These are phyloP conservation scores for Macrocybe gigantea DNA, from an alignment of 768 basidiomycete genomes.

Conservation along the genomic window DNA sequence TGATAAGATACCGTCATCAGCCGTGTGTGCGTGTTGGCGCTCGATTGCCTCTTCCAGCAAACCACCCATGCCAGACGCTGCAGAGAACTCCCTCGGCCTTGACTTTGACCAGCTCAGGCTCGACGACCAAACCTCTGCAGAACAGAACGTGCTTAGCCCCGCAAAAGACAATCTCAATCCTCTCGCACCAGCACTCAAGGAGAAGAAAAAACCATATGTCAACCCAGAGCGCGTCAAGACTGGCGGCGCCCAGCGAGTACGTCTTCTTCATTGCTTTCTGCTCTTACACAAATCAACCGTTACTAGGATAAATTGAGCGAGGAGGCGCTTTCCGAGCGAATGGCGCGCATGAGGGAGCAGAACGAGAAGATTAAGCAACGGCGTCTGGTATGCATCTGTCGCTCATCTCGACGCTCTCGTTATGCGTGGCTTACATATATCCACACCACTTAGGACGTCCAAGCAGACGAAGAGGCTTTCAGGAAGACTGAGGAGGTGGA, in stretches of 20 bases:
- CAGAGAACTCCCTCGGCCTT: constrained; percentile 65
- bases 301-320: constrained; percentile 33
- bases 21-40: neutral
- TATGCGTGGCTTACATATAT: neutral
- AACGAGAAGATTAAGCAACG: constrained; percentile 66
- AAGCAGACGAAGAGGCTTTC: constrained; percentile 79
- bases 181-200: constrained; percentile 19
- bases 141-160: constrained; percentile 9
- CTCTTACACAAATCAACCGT: constrained; percentile 6
- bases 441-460: constrained; percentile 46
- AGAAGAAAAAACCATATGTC: constrained; percentile 71
- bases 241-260: constrained; percentile 67
- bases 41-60: constrained; percentile 1
- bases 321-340: constrained; percentile 53
- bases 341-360: constrained; percentile 56
- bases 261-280: constrained; percentile 12
- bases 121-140: constrained; percentile 13
- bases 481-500: constrained; percentile 63
- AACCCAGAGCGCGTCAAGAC: constrained; percentile 84
- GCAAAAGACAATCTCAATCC: neutral
- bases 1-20: neutral
- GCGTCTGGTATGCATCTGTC: constrained; percentile 33
- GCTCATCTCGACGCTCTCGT: neutral
- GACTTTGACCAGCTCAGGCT: constrained; percentile 51
- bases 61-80: constrained; percentile 31